Evolutionary conservation across 2,329 filamentous ascomycete species (phyloP).

Genomic region (Chaetomium sp.): DNA sequence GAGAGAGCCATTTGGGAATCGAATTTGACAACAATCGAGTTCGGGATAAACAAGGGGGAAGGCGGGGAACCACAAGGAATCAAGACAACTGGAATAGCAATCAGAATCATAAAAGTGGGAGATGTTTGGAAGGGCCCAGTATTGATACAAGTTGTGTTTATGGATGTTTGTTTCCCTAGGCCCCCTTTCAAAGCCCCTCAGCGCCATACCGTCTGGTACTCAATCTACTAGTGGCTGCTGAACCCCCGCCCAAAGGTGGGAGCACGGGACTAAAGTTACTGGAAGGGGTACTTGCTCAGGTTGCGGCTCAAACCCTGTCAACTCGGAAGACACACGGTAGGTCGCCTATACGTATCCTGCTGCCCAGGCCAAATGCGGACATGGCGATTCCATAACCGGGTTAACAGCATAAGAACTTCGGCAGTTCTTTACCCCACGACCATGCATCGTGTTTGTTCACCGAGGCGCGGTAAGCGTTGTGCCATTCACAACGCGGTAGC

Average conservation of each 20-base stretch:
- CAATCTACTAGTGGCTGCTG: no score
- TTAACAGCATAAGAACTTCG: background rate
- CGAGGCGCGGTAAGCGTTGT: background rate
- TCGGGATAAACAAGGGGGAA: background rate
- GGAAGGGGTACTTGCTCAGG: background rate
- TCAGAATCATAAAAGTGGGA: background rate
- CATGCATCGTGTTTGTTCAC: background rate
- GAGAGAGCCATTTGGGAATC: background rate
- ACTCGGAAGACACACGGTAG: background rate
- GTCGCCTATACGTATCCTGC: background rate
- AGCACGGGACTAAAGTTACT: background rate
- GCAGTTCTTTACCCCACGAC: background rate
- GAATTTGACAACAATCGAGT: background rate
- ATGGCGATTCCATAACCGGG: background rate
- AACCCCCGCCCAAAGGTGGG: no score
- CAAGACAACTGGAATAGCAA: background rate
- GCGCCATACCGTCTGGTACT: background rate
- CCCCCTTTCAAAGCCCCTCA: background rate
- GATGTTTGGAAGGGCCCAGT: background rate
- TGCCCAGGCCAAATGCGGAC: background rate
- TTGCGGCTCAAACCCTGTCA: background rate
- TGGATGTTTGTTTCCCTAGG: background rate
- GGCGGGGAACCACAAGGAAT: background rate
- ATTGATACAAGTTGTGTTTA: no score
- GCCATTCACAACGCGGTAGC: background rate